Evolutionary conservation across 495 filamentous ascomycete species (phyloP), one percentile per base, ranked within the genome.

Genomic region (Delitschia confertaspora): DNA sequence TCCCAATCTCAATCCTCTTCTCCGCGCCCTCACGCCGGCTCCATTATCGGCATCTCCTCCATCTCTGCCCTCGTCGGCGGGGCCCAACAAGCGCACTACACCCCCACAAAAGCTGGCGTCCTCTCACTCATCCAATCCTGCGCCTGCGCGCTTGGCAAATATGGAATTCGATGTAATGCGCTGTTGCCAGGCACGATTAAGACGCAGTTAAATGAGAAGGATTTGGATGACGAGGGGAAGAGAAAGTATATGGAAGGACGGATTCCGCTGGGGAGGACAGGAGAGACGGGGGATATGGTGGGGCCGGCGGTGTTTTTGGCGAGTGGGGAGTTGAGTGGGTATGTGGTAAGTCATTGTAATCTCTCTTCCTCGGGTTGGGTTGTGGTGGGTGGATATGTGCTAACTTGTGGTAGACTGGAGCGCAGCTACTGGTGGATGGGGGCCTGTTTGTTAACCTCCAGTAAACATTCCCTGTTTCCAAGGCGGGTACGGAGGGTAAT

Each of bases 281-380:
- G 84, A 0, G 68, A 70, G 54, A 73, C 81, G 19, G 53, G 50
- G 27, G 85, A 93, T 69, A 55, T 93, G 61, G 83, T 73, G 1
- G 85, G 85, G 2, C 88, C 84, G 6, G 88, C 88, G 18, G 83
- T 95, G 25, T 93, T 93, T 63, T 65, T 93, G 62, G 88, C 81
- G 0, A 80, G 82, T 57, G 84, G 86, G 45, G 36, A 56, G 31
- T 53, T 54, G 39, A 55, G 53, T 45, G 34, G 35, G 24, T 67
- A 65, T 53, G 63, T 67, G 36, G 58, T 60, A 23, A 47, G 58
- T 58, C 10, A 13, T 16, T 40, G 13, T 34, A 7, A 19, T 46
- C 29, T 2, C 29, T 32, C 29, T 16, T 2, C 17, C 17, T 6
- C 17, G n/a, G n/a, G n/a, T 32, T 32, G 29, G 29, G 29, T 24